These are phyloP conservation scores for Diversispora epigaea DNA, from an alignment of 192 early-diverging fungal genomes.

Conservation along the genomic window DNA sequence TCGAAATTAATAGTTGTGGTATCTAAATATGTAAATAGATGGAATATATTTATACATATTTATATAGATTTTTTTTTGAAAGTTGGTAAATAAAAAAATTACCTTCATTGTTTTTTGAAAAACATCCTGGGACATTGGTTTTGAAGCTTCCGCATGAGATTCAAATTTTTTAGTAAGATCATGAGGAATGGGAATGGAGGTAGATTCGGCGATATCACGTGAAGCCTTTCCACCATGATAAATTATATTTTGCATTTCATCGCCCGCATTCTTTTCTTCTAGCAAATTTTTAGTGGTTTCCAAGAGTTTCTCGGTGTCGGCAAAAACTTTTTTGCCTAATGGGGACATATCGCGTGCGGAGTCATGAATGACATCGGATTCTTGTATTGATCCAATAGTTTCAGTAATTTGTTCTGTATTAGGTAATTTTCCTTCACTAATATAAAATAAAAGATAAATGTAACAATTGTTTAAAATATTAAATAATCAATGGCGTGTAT, in stretches of 20 bases:
- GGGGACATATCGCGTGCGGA: constrained; percentile 40
- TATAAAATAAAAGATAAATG: background rate
- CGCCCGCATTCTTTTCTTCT: constrained; percentile 45
- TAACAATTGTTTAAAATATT: no score
- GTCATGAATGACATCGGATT: constrained; percentile 35
- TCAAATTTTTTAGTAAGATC: constrained; percentile 17
- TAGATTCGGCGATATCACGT: constrained; percentile 25
- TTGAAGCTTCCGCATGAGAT: constrained; percentile 29
- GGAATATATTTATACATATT: background rate
- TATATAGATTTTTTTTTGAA: no score
- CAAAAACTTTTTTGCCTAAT: constrained; percentile 48
- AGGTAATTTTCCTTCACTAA: constrained; percentile 47
- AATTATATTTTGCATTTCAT: constrained; percentile 49
- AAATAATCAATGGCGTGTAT: background rate
- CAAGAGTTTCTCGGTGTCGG: constrained; percentile 42
- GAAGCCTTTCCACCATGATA: constrained; percentile 33
- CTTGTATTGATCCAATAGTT: constrained; percentile 42
- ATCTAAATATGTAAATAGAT: background rate
- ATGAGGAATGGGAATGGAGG: constrained; percentile 6
- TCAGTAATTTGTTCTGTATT: constrained; percentile 42
- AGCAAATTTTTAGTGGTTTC: constrained; percentile 41
- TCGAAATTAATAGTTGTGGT: constrained; percentile 42
- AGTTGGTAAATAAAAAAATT: no score
- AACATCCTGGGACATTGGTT: constrained; percentile 34
- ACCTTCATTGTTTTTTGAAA: background rate